These are phyloP conservation scores for Galerina marginata DNA, from an alignment of 768 basidiomycete species.

Conservation along the genomic window DNA sequence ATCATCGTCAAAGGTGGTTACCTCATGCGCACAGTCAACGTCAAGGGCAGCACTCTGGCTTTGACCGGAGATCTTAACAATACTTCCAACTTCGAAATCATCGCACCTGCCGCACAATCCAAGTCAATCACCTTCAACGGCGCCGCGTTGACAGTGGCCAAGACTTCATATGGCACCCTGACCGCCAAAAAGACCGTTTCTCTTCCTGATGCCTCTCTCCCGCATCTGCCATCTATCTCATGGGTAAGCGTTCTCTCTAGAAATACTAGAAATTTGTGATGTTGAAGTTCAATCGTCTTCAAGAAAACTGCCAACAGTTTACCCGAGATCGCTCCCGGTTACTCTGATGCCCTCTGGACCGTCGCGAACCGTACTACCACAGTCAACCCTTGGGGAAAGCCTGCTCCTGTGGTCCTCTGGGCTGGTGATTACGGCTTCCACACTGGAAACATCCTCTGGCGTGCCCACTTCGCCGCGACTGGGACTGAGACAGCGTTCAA, in stretches of 20 bases:
- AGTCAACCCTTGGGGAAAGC: slow-evolving; percentile 42
- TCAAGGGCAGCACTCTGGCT: slow-evolving; percentile 39
- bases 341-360: slow-evolving; percentile 50
- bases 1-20: slow-evolving; percentile 56
- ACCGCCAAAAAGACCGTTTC: slow-evolving; percentile 34
- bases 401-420: slow-evolving; percentile 49
- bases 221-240: slow-evolving; percentile 37
- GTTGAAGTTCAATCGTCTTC: not conserved
- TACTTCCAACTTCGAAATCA: slow-evolving; percentile 49
- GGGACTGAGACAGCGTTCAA: slow-evolving; percentile 50
- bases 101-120: slow-evolving; percentile 44
- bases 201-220: slow-evolving; percentile 40
- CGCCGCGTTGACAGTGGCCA: slow-evolving; percentile 31
- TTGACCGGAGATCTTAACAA: slow-evolving; percentile 50
- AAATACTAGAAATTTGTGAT: not conserved
- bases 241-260: slow-evolving; percentile 38
- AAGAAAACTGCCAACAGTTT: slow-evolving; percentile 49
- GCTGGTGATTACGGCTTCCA: slow-evolving; percentile 57
- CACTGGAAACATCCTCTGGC: slow-evolving; percentile 58
- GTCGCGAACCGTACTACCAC: slow-evolving; percentile 46
- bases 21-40: slow-evolving; percentile 44
- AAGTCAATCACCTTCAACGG: slow-evolving; percentile 50
- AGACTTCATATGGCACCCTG: slow-evolving; percentile 49
- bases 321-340: slow-evolving; percentile 45
- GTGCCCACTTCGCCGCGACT: slow-evolving; percentile 53